Conservation (phyloP, 495 filamentous ascomycete genomes). For the Bacidia gigantensis region DNA sequence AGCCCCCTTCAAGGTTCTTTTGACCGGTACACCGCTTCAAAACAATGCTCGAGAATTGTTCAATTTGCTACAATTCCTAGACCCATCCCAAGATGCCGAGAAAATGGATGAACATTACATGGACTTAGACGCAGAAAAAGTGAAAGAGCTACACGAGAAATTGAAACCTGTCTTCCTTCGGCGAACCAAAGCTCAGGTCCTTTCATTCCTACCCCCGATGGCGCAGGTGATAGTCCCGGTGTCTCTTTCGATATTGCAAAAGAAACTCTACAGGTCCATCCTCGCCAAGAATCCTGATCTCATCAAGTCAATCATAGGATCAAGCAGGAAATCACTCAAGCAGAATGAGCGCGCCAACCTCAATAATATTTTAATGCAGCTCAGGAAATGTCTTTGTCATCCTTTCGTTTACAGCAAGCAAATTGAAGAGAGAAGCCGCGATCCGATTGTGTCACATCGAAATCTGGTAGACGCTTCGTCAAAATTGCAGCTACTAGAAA, state of each 20-base stretch:
- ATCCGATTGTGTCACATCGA: constrained; percentile 42
- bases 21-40: constrained; percentile 85
- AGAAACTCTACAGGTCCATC: constrained; percentile 89
- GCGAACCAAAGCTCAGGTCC: constrained; percentile 77
- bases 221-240: constrained; percentile 89
- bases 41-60: constrained; percentile 92
- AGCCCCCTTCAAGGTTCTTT: constrained; percentile 63
- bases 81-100: constrained; percentile 53
- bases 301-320: constrained; percentile 72
- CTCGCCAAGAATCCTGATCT: constrained; percentile 75
- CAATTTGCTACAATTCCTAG: constrained; percentile 87
- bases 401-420: constrained; percentile 82
- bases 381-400: constrained; percentile 89
- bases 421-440: constrained; percentile 64
- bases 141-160: constrained; percentile 64
- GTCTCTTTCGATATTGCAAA: constrained; percentile 82
- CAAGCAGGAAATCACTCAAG: constrained; percentile 35
- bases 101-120: constrained; percentile 61
- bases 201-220: constrained; percentile 83
- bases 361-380: constrained; percentile 89
- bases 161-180: constrained; percentile 73
- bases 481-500: constrained; percentile 73
- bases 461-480: constrained; percentile 84
- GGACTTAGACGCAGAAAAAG: constrained; percentile 63
- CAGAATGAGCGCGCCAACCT: constrained; percentile 59